A percentile compares a stretch with the other conserved stretches of the same genome.
Conservation (phyloP, 768 basidiomycete species). For the Chalciporus sphaerocephalus region DNA sequence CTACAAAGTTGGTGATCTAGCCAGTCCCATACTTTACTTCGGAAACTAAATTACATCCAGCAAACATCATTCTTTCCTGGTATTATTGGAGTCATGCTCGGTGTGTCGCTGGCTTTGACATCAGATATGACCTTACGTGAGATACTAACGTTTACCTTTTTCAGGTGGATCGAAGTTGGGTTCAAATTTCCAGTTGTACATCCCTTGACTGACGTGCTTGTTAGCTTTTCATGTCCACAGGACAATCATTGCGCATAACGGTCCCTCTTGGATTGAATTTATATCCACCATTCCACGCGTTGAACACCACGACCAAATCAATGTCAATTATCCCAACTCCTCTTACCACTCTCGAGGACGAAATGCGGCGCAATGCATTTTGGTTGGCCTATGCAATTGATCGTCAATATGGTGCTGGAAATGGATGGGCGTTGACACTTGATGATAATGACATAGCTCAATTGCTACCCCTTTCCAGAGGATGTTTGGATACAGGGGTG, state of each 20-base stretch:
- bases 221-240: slow-evolving; percentile 59
- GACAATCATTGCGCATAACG: slow-evolving; percentile 51
- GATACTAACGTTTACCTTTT: background rate
- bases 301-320: slow-evolving; percentile 53
- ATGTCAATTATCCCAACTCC: slow-evolving; percentile 59
- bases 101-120: slow-evolving; percentile 32
- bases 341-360: slow-evolving; percentile 62
- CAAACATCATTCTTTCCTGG: slow-evolving; percentile 61
- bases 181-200: background rate
- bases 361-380: slow-evolving; percentile 66
- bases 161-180: slow-evolving; percentile 70
- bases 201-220: slow-evolving; percentile 3
- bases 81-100: slow-evolving; percentile 73
- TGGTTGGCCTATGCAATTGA: slow-evolving; percentile 71
- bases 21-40: background rate
- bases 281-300: slow-evolving; percentile 61
- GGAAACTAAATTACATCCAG: slow-evolving; percentile 31
- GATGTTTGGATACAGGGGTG: slow-evolving; percentile 59
- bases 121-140: background rate
- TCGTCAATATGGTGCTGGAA: slow-evolving; percentile 60
- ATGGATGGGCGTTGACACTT: slow-evolving; percentile 65
- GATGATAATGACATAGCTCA: slow-evolving; percentile 76
- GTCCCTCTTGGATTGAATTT: slow-evolving; percentile 70
- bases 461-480: slow-evolving; percentile 57
- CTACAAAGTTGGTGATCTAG: slow-evolving; percentile 49